Conservation (phyloP, 805 yeast species). For the Lachancea cidri region DNA sequence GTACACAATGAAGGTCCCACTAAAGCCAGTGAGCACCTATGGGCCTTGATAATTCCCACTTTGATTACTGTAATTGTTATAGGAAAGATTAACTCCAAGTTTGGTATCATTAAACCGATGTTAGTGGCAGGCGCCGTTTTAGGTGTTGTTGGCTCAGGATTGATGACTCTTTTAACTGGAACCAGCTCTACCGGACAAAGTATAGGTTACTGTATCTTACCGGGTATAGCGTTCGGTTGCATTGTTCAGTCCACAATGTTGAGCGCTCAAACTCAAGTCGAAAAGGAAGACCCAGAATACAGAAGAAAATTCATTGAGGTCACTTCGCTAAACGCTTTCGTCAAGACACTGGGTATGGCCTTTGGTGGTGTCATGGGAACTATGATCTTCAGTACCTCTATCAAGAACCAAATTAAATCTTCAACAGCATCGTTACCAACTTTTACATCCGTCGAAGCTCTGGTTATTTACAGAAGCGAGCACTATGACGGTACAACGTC, state of each 20-base stretch:
- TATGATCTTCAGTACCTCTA: slow-evolving; percentile 19
- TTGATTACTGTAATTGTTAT: slow-evolving; percentile 16
- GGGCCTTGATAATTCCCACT: slow-evolving; percentile 19
- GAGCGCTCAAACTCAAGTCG: slow-evolving; percentile 27
- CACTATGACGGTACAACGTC: slow-evolving; percentile 19
- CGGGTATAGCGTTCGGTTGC: slow-evolving; percentile 35
- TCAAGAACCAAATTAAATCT: slow-evolving; percentile 13
- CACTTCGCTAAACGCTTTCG: slow-evolving; percentile 20
- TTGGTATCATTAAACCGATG: slow-evolving; percentile 34
- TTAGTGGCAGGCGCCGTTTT: slow-evolving; percentile 27
- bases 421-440: slow-evolving; percentile 4
- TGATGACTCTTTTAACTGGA: slow-evolving; percentile 29
- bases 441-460: slow-evolving; percentile 12
- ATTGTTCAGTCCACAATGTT: slow-evolving; percentile 31
- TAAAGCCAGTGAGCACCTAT: slow-evolving; percentile 21
- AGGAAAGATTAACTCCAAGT: slow-evolving; percentile 32
- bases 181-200: slow-evolving; percentile 24
- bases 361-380: slow-evolving; percentile 24
- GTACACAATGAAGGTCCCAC: slow-evolving; percentile 18
- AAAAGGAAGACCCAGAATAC: slow-evolving; percentile 14
- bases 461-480: slow-evolving; percentile 16
- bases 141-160: slow-evolving; percentile 36
- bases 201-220: slow-evolving; percentile 36
- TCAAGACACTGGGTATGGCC: slow-evolving; percentile 22
- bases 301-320: slow-evolving; percentile 20